Conservation (phyloP, 176 grass and related monocot species). For the Oryza meyeriana region DNA sequence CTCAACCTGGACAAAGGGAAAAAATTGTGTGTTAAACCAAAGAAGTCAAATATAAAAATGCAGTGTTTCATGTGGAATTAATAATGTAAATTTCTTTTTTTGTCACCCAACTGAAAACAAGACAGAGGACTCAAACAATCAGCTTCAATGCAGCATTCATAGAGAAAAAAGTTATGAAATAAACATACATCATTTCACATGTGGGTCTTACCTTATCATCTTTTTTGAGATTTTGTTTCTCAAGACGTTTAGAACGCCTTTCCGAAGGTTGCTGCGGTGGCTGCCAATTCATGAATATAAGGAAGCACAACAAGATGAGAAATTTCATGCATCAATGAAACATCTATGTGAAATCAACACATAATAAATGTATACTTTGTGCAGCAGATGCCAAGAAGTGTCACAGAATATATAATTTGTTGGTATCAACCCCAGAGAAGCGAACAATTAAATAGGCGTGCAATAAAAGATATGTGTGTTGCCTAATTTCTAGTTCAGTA, state of each 20-base stretch:
- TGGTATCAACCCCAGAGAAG: not conserved
- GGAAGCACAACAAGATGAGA: conserved; percentile 34
- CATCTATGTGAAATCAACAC: not conserved
- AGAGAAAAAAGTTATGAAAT: conserved; percentile 7
- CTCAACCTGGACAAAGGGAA: conserved; percentile 37
- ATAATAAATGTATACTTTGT: not conserved
- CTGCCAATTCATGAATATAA: conserved; percentile 29
- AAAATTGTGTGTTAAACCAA: conserved; percentile 11
- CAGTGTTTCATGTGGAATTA: not conserved
- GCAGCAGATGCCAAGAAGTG: conserved; percentile 5
- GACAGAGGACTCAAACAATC: not conserved
- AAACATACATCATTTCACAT: not conserved
- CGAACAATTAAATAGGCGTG: not conserved
- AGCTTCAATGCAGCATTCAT: conserved; percentile 16
- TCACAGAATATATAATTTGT: not conserved
- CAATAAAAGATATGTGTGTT: not conserved
- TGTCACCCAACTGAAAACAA: not conserved
- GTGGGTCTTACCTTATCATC: conserved; percentile 36
- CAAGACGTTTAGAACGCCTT: conserved; percentile 52
- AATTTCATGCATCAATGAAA: not conserved
- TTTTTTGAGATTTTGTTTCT: conserved; percentile 47
- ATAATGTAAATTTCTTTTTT: conserved; percentile 14
- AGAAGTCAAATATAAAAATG: not conserved
- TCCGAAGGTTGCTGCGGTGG: conserved; percentile 31
- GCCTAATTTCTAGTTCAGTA: not conserved